Evolutionary conservation across 2,329 filamentous ascomycete species (phyloP), one percentile per base, ranked within the genome.

Genomic region (Paraconiothyrium sp.): DNA sequence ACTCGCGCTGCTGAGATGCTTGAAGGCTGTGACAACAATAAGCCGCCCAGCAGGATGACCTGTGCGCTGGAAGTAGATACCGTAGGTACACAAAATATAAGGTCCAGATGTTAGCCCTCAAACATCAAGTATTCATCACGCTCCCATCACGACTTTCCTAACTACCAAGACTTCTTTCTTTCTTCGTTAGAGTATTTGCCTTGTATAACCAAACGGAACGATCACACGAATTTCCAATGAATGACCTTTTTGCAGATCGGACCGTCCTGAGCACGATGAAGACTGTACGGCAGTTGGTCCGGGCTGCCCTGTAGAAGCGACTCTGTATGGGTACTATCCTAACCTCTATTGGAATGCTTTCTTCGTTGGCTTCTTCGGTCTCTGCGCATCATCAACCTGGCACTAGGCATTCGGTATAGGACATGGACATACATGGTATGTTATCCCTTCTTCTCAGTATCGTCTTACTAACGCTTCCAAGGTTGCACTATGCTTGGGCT

Each of bases 291-390:
- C 57, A 4, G 54, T 65, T 13, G 49, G 32, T n/a, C 58, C 59
- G n/a, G 48, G 59, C 32, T 86, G 84, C 61, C 78, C 82, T 0
- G 78, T 86, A 20, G 72, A 81, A 57, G 78, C 76, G 1, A 84
- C 83, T 1, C 79, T 82, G 16, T 85, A 87, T 65, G 81, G 84
- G 30, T 89, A 88, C 72, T 78, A 83, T 37, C 86, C 86, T 0
- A 81, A 75, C 41, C 73, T 86, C 0, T 78, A 76, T 4, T 84
- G 81, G 16, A 87, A 87, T 67, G 76, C 81, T 50, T 82, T 86
- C 74, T 87, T 86, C 70, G 67, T 82, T 0, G 80, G 79, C 32
- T 81, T 86, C 68, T 87, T 86, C 69, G 83, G 74, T 32, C 22
- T 85, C 3, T 78, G 82, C 52, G 84, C 2, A 14, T 86, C 5